Evolutionary conservation across 305 asterid species (phyloP).

Genomic region (Rubia peregrina): DNA sequence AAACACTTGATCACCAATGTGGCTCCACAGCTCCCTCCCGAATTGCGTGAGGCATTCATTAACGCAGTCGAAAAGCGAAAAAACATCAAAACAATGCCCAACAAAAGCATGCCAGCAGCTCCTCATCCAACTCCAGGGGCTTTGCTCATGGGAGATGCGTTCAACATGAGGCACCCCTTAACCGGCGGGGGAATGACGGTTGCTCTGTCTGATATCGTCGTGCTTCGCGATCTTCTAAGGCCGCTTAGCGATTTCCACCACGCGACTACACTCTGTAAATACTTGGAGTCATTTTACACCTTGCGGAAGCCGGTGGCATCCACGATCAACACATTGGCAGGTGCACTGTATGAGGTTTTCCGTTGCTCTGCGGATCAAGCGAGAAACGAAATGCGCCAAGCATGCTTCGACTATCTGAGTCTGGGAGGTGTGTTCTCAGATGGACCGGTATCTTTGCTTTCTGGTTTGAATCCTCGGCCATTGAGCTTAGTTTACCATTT

Average conservation of each 20-base stretch:
- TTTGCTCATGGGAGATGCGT: not conserved
- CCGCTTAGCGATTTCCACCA: not conserved
- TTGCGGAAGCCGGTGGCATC: not conserved
- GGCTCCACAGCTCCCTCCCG: conserved; percentile 17
- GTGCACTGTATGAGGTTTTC: not conserved
- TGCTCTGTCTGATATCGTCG: not conserved
- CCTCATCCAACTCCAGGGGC: not conserved
- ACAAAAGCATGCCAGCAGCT: not conserved
- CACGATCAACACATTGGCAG: not conserved
- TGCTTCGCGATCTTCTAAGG: not conserved
- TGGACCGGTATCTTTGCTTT: not conserved
- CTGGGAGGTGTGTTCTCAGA: not conserved
- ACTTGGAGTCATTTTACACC: not conserved
- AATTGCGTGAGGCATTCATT: not conserved
- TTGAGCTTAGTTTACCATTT: not conserved
- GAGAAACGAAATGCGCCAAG: not conserved
- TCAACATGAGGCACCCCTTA: not conserved
- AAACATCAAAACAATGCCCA: not conserved
- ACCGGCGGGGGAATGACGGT: not conserved
- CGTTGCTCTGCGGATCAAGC: not conserved
- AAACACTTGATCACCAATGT: not conserved
- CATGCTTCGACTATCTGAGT: not conserved
- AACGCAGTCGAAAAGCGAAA: not conserved
- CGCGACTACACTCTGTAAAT: not conserved
- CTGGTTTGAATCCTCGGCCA: not conserved